Conservation (phyloP, 2,329 filamentous ascomycete genomes). For the Penicillium hesseltinei region DNA sequence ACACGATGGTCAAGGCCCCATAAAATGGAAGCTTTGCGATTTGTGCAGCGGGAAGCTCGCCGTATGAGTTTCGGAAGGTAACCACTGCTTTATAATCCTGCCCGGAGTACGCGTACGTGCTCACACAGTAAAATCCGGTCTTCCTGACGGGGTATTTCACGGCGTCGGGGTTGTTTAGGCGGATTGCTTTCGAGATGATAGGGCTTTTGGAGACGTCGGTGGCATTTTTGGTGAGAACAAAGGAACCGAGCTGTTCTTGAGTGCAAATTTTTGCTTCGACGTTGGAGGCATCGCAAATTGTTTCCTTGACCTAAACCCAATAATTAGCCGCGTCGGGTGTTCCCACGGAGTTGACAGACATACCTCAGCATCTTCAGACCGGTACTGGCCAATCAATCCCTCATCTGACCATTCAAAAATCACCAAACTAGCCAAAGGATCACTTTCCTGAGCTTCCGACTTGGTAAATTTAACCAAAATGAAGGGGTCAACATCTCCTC, state of each 20-base stretch:
- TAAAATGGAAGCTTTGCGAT: slow-evolving; percentile 98
- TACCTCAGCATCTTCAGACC: slow-evolving; percentile 57
- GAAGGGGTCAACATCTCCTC: slow-evolving; percentile 81
- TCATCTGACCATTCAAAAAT: slow-evolving; percentile 95
- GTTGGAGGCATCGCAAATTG: slow-evolving; percentile 73
- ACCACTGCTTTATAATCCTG: slow-evolving; percentile 74
- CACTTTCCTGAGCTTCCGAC: slow-evolving; percentile 58
- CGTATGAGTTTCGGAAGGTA: slow-evolving; percentile 93
- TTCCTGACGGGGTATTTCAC: slow-evolving; percentile 82
- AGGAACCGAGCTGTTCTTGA: slow-evolving; percentile 74
- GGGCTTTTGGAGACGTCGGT: slow-evolving; percentile 66
- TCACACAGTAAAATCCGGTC: slow-evolving; percentile 95
- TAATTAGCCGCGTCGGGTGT: slow-evolving; percentile 30
- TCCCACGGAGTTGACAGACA: slow-evolving; percentile 14
- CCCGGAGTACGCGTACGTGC: slow-evolving; percentile 68
- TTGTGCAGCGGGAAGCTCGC: slow-evolving; percentile 90
- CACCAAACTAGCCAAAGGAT: slow-evolving; percentile 77
- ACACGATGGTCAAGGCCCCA: slow-evolving; percentile 87
- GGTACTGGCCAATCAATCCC: slow-evolving; percentile 68
- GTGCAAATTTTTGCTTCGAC: slow-evolving; percentile 72
- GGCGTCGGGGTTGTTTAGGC: slow-evolving; percentile 68
- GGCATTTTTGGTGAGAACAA: slow-evolving; percentile 75
- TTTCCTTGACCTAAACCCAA: slow-evolving; percentile 52
- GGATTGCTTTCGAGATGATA: slow-evolving; percentile 76
- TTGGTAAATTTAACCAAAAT: slow-evolving; percentile 79